phyloP scores from a whole-genome alignment of 2,329 filamentous ascomycete genomes.

The Talaromyces sp. region DNA sequence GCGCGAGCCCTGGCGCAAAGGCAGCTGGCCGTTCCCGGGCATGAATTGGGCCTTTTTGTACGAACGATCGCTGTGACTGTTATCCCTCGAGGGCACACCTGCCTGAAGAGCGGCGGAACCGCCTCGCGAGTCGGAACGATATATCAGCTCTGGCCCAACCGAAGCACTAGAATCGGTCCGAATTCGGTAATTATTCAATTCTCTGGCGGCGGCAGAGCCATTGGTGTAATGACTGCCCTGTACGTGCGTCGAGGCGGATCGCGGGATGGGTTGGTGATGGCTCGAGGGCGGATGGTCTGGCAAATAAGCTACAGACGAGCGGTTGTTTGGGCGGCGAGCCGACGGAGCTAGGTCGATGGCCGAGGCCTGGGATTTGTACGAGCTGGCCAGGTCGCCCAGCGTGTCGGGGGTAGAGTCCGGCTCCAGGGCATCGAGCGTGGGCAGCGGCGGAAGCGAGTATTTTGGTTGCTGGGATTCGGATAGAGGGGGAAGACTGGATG shows the following conservation, averaged over 20 bases:
- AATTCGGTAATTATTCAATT: slow-evolving; percentile 45
- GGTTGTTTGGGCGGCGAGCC: slow-evolving; percentile 24
- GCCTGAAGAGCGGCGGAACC: slow-evolving; percentile 54
- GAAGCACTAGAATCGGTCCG: slow-evolving; percentile 55
- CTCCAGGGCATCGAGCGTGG: slow-evolving; percentile 9
- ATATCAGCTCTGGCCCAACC: slow-evolving; percentile 46
- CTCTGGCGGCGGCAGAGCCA: slow-evolving; percentile 32
- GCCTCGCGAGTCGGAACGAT: slow-evolving; percentile 59
- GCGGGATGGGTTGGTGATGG: slow-evolving; percentile 30
- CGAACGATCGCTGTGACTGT: slow-evolving; percentile 61
- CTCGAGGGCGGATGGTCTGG: slow-evolving; percentile 17
- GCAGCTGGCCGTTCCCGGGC: slow-evolving; percentile 56
- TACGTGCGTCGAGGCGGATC: slow-evolving; percentile 45
- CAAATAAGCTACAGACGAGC: slow-evolving; percentile 36
- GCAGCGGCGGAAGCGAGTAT: slow-evolving; percentile 3
- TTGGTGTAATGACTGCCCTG: slow-evolving; percentile 33
- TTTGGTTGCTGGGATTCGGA: slow-evolving; percentile 8
- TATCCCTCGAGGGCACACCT: slow-evolving; percentile 60
- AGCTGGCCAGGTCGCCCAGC: slow-evolving; percentile 3
- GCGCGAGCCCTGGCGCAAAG: slow-evolving; percentile 71
- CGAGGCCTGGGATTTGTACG: slow-evolving; percentile 5
- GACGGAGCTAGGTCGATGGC: slow-evolving; percentile 3
- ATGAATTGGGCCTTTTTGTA: slow-evolving; percentile 59
- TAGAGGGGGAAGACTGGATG: slow-evolving; percentile 13
- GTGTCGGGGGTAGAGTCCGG: slow-evolving; percentile 12